Evolutionary conservation across 2,329 filamentous ascomycete genomes (phyloP).

Genomic region (Penicillium griseofulvum): DNA sequence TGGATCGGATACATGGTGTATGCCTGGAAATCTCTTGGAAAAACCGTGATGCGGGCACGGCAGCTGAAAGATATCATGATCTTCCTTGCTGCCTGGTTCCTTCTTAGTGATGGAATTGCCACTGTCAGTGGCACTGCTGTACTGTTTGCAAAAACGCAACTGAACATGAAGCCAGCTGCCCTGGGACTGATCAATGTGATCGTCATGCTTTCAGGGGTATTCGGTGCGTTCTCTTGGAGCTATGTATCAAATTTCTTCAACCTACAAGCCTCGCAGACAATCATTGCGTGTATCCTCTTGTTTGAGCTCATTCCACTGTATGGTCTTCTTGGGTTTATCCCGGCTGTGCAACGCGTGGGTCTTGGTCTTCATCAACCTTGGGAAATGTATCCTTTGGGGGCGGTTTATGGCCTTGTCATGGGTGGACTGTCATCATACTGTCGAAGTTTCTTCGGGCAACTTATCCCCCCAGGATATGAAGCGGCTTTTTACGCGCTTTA

Average conservation of each 20-base stretch:
- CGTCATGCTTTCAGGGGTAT: conserved; percentile 76
- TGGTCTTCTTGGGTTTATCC: conserved; percentile 82
- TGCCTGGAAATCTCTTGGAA: conserved; percentile 82
- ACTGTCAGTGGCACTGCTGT: conserved; percentile 94
- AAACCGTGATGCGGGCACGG: conserved; percentile 72
- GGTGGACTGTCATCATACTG: conserved; percentile 93
- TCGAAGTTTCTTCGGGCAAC: conserved; percentile 83
- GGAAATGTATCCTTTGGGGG: conserved; percentile 94
- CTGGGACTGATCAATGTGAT: conserved; percentile 93
- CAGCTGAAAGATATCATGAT: conserved; percentile 75
- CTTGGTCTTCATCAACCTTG: conserved; percentile 88
- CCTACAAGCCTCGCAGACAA: conserved; percentile 78
- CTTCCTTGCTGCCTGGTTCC: conserved; percentile 89
- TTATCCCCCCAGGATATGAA: conserved; percentile 91
- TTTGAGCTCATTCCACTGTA: conserved; percentile 94
- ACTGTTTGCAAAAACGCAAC: conserved; percentile 88
- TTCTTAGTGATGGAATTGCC: conserved; percentile 89
- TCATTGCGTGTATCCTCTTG: conserved; percentile 83
- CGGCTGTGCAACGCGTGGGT: conserved; percentile 70
- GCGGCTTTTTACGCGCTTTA: conserved; percentile 96
- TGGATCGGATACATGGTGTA: conserved; percentile 73
- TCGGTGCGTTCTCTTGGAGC: conserved; percentile 88
- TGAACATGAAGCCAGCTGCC: conserved; percentile 84
- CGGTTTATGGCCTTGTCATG: conserved; percentile 88
- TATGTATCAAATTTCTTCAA: conserved; percentile 68